Percentiles rank a stretch among this genome's conserved stretches.
These are phyloP conservation scores for Tubosaeta brunneosetosa DNA, from an alignment of 768 basidiomycete species.

Conservation along the genomic window DNA sequence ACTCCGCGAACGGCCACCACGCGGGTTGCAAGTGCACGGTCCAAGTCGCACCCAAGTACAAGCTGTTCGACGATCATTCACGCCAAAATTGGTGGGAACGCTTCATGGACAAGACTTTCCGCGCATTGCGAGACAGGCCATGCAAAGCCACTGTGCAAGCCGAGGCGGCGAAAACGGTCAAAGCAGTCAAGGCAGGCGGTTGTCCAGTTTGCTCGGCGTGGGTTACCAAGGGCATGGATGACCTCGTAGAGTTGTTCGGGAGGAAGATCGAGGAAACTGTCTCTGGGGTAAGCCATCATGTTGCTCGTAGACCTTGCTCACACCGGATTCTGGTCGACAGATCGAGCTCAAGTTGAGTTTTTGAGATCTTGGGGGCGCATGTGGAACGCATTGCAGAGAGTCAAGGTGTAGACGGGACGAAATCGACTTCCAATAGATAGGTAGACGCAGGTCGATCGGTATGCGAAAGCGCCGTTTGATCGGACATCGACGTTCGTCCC, in stretches of 20 bases:
- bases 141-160: conserved; percentile 8
- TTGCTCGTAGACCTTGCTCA: neutral
- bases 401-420: no score
- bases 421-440: no score
- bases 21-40: no score
- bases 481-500: no score
- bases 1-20: no score
- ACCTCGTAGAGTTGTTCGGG: conserved; percentile 5
- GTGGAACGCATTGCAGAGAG: no score
- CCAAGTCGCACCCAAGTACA: neutral
- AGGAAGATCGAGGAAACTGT: conserved; percentile 11
- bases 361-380: no score
- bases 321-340: neutral
- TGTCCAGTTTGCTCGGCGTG: neutral
- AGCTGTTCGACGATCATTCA: neutral
- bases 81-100: conserved; percentile 16
- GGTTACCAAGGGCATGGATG: conserved; percentile 13
- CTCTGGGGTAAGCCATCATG: neutral
- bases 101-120: conserved; percentile 9
- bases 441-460: no score
- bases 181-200: neutral
- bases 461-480: no score
- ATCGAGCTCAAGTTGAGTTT: neutral
- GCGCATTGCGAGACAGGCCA: conserved; percentile 17
- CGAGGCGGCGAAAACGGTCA: neutral